These are phyloP conservation scores for Coprinellus micaceus DNA, from an alignment of 768 basidiomycete genomes.

Conservation along the genomic window DNA sequence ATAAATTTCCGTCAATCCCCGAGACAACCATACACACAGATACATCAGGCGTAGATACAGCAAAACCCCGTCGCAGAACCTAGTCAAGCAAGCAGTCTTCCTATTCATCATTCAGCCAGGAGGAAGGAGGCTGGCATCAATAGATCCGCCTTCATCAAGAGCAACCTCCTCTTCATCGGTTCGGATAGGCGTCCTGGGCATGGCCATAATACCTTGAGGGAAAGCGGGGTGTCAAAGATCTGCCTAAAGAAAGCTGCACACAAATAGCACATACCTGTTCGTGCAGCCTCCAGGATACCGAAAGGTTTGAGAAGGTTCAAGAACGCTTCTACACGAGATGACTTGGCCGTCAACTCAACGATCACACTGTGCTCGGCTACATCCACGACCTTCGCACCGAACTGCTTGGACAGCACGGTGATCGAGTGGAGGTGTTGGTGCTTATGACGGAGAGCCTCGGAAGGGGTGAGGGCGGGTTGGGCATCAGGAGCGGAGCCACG, in stretches of 20 bases:
- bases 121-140: slow-evolving; percentile 91
- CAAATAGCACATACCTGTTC: slow-evolving; percentile 65
- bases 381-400: slow-evolving; percentile 91
- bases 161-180: slow-evolving; percentile 55
- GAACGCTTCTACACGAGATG: slow-evolving; percentile 88
- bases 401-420: slow-evolving; percentile 77
- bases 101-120: slow-evolving; percentile 92
- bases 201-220: slow-evolving; percentile 84
- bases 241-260: not conserved
- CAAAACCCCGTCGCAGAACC: too few relatives aligned
- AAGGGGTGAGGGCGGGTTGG: slow-evolving; percentile 56
- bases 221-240: slow-evolving; percentile 1
- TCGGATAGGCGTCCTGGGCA: slow-evolving; percentile 92
- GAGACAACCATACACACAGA: too few relatives aligned
- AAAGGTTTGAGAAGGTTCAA: slow-evolving; percentile 88
- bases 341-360: slow-evolving; percentile 93
- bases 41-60: too few relatives aligned
- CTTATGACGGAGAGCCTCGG: slow-evolving; percentile 83
- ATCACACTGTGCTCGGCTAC: slow-evolving; percentile 93
- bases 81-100: too few relatives aligned
- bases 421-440: slow-evolving; percentile 90
- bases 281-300: slow-evolving; percentile 90
- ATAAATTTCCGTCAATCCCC: too few relatives aligned
- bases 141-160: slow-evolving; percentile 48
- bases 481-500: slow-evolving; percentile 37